Evolutionary conservation across 2,329 filamentous ascomycete species (phyloP), one percentile per base, ranked within the genome.

Genomic region (Didymella segeticola): DNA sequence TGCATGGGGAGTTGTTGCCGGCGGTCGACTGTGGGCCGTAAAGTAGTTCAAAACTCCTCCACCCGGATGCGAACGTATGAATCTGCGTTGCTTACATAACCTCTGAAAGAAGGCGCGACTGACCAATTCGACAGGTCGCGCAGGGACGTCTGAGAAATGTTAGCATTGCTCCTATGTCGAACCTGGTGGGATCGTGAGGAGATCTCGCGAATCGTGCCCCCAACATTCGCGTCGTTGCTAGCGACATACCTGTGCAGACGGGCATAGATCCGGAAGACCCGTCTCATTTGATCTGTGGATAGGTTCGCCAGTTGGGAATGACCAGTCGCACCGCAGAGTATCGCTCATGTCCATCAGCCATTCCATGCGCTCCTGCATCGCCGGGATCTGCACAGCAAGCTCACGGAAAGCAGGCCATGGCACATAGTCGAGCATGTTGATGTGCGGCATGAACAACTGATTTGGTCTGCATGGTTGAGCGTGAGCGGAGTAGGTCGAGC

Each of bases 391-490:
- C 11, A 63, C 63, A 12, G 55, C 57, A 14, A 63, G 58, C 39
- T 67, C 64, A 11, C 64, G 63, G 17, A 67, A 67, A 2, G 64
- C 64, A 8, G 64, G 64, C 64, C 64, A 67, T 12, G 57, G 43
- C 19, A 67, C 41, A 23, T 58, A 66, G 25, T 67, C 64, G 23
- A 66, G 45, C 12, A 61, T 62, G 14, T 33, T 63, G 47, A 64
- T 67, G 25, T 67, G 64, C 1, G 63, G 61, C 64, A 67, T 67
- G 27, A 67, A 65, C 3, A 67, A 51, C 12, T 67, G 64, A 22
- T 67, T 67, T 5, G 63, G 64, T 2, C 61, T 63, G 31, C 17
- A 43, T 27, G 5, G 27, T n/a, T 4, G 27, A 39, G n/a, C 19
- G 34, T 46, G 15, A 48, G 48, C 23, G 33, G n/a, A 11, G 2